Evolutionary conservation across 805 yeast species (phyloP).

Genomic region (Blastobotrys attinorum): DNA sequence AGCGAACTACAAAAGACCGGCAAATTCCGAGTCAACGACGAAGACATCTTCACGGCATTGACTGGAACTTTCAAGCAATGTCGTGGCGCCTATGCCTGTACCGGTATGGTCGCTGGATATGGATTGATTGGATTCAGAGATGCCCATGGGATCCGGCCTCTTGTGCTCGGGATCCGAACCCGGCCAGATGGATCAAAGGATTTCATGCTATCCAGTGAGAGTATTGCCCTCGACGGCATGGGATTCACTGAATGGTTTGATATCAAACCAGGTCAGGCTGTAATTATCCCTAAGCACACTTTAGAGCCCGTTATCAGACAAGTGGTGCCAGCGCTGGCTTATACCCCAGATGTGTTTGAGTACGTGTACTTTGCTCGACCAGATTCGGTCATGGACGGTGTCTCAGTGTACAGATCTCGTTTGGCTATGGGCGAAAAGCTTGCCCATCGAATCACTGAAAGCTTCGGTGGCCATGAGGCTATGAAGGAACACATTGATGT

Average conservation of each 20-base stretch:
- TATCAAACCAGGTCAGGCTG: slow-evolving; percentile 92
- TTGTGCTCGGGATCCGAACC: slow-evolving; percentile 74
- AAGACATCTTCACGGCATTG: slow-evolving; percentile 80
- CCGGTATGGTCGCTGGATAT: slow-evolving; percentile 91
- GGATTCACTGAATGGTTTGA: slow-evolving; percentile 77
- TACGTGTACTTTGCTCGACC: slow-evolving; percentile 98
- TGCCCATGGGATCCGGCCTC: slow-evolving; percentile 93
- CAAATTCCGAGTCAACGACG: slow-evolving; percentile 86
- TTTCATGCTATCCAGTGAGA: slow-evolving; percentile 92
- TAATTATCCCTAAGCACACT: slow-evolving; percentile 74
- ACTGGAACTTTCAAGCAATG: slow-evolving; percentile 71
- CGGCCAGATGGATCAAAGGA: slow-evolving; percentile 65
- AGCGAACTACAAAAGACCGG: slow-evolving; percentile 84
- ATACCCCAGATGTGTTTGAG: slow-evolving; percentile 94
- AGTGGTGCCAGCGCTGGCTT: slow-evolving; percentile 66
- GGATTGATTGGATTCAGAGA: slow-evolving; percentile 95
- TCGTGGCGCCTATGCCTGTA: slow-evolving; percentile 97
- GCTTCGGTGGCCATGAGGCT: slow-evolving; percentile 38
- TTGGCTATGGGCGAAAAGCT: slow-evolving; percentile 88
- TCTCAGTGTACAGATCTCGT: slow-evolving; percentile 87
- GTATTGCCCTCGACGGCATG: slow-evolving; percentile 89
- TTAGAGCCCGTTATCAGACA: slow-evolving; percentile 75
- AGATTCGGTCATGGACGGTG: slow-evolving; percentile 93
- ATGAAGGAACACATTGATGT: slow-evolving; percentile 68
- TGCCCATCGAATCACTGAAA: slow-evolving; percentile 56